Percentiles rank a stretch among this genome's conserved stretches.
These are phyloP conservation scores for Fusarium kyushuense DNA, from an alignment of 2,329 filamentous ascomycete species.

Conservation along the genomic window DNA sequence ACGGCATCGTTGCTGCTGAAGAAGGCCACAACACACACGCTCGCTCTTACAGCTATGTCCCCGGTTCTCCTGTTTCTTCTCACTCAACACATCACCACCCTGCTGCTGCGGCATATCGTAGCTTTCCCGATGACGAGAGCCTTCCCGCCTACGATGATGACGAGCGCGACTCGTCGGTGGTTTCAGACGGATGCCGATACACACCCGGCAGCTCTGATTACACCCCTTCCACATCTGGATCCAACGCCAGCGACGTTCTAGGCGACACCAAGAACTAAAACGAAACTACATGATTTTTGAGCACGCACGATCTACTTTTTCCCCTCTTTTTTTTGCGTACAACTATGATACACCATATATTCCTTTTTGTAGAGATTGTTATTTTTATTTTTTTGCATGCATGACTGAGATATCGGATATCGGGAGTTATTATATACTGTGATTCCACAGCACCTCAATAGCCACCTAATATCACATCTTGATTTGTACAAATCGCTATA, in stretches of 20 bases:
- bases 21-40: constrained; percentile 49
- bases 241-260: constrained; percentile 41
- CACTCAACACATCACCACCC: constrained; percentile 35
- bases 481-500: constrained; percentile 13
- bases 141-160: constrained; percentile 59
- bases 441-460: constrained; percentile 26
- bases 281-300: constrained; percentile 18
- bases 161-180: constrained; percentile 51
- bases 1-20: constrained; percentile 60
- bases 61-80: constrained; percentile 33
- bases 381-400: constrained; percentile 16
- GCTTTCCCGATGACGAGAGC: constrained; percentile 49
- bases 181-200: constrained; percentile 60
- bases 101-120: constrained; percentile 40
- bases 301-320: constrained; percentile 5
- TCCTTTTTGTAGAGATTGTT: constrained; percentile 15
- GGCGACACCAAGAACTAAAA: constrained; percentile 44
- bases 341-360: constrained; percentile 30
- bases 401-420: constrained; percentile 18
- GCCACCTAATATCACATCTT: constrained; percentile 34
- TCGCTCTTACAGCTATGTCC: constrained; percentile 23
- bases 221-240: constrained; percentile 36
- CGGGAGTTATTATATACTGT: constrained; percentile 11
- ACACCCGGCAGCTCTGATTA: constrained; percentile 51
- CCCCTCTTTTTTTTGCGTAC: constrained; percentile 16